Conservation (phyloP, 257 asterid species). For the Ocimum tenuiflorum region DNA sequence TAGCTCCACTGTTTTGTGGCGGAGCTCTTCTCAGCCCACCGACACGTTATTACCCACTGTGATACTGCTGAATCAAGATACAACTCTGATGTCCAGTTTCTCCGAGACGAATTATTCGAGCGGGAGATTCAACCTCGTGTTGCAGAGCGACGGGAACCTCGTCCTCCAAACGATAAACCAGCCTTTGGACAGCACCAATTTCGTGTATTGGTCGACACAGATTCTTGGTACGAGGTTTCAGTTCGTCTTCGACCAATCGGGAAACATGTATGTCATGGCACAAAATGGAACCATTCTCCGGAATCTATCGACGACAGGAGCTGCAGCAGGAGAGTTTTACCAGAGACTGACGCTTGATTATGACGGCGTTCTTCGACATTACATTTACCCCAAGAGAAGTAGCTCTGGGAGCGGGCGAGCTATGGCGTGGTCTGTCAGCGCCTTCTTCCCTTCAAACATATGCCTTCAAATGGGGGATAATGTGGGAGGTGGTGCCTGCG, state of each 20-base stretch:
- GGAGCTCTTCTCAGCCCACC: constrained; percentile 28
- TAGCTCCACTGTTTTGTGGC: constrained; percentile 18
- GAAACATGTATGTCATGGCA: constrained; percentile 18
- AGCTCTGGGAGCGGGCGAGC: background rate
- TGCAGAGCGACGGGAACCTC: constrained; percentile 17
- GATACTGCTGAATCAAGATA: background rate
- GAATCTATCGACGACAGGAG: background rate
- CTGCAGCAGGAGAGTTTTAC: background rate
- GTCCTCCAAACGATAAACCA: constrained; percentile 18
- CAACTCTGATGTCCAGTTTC: constrained; percentile 8
- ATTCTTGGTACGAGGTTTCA: constrained; percentile 2
- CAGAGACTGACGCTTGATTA: constrained; percentile 28
- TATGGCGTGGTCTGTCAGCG: constrained; percentile 21
- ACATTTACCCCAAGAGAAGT: constrained; percentile 13
- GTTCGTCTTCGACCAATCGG: constrained; percentile 27
- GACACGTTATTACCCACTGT: constrained; percentile 26
- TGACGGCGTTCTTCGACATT: constrained; percentile 27
- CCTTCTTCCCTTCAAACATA: constrained; percentile 29
- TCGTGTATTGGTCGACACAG: constrained; percentile 2
- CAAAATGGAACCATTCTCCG: background rate
- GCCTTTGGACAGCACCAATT: background rate
- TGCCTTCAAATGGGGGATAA: background rate
- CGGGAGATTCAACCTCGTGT: constrained; percentile 14
- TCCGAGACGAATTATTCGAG: constrained; percentile 8
- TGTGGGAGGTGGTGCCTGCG: constrained; percentile 35